Evolutionary conservation across 352 stramenopile genomes (phyloP).

Genomic region (Peronospora destructor): DNA sequence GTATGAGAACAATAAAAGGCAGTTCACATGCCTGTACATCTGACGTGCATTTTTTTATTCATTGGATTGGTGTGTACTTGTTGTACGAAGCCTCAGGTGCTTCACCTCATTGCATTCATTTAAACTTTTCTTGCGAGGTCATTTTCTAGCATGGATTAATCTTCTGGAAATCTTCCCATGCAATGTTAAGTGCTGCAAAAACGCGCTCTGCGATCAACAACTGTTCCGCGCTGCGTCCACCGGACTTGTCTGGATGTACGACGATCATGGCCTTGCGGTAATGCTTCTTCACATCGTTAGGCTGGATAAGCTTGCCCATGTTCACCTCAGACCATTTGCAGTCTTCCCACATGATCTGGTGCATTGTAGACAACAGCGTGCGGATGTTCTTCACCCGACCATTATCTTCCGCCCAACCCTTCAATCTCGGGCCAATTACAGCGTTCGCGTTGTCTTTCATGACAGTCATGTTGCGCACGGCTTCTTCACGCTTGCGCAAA

Average conservation of each 20-base stretch:
- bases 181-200: constrained; percentile 87
- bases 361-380: constrained; percentile 88
- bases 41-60: constrained; percentile 36
- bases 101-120: constrained; percentile 3
- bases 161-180: constrained; percentile 84
- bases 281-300: constrained; percentile 86
- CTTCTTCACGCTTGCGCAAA: constrained; percentile 61
- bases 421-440: constrained; percentile 65
- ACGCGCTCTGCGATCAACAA: constrained; percentile 87
- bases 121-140: constrained; percentile 7
- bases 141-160: constrained; percentile 52
- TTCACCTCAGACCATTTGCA: constrained; percentile 84
- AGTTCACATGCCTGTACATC: constrained; percentile 23
- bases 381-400: constrained; percentile 88
- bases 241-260: constrained; percentile 88
- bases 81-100: constrained; percentile 17
- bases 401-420: constrained; percentile 80
- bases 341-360: constrained; percentile 87
- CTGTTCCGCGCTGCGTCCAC: constrained; percentile 78
- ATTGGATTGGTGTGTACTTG: constrained; percentile 20
- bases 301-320: constrained; percentile 88
- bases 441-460: constrained; percentile 62
- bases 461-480: constrained; percentile 38
- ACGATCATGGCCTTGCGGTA: constrained; percentile 91
- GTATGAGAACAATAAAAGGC: constrained; percentile 19